Conservation (phyloP, 2,329 filamentous ascomycete genomes). For the Beauveria asiatica region DNA sequence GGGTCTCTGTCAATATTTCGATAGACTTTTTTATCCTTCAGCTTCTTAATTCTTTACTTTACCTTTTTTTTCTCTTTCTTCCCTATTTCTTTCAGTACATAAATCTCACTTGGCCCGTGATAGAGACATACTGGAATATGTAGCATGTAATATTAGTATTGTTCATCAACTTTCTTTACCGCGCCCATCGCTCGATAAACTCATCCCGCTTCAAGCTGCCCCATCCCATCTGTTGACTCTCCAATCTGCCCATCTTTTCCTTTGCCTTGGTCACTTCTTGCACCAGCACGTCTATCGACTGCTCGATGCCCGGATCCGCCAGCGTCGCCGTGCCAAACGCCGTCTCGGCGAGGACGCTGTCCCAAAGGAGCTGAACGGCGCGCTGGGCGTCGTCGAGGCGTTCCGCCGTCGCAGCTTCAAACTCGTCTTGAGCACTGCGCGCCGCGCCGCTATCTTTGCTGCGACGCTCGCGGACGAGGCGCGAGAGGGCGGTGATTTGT, state of each 20-base stretch:
- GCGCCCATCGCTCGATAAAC: slow-evolving; percentile 29
- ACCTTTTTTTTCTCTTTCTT: too few relatives aligned
- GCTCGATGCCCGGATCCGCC: slow-evolving; percentile 44
- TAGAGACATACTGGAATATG: neutral
- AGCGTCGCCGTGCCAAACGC: slow-evolving; percentile 37
- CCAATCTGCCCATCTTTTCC: slow-evolving; percentile 29
- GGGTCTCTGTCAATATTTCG: too few relatives aligned
- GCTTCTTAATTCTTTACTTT: too few relatives aligned
- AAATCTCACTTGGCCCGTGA: too few relatives aligned
- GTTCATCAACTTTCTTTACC: neutral
- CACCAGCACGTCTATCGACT: slow-evolving; percentile 36
- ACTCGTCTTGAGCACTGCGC: slow-evolving; percentile 37
- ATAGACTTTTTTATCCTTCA: too few relatives aligned
- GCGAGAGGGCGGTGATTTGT: slow-evolving; percentile 25
- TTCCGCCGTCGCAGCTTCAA: slow-evolving; percentile 34
- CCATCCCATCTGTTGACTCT: slow-evolving; percentile 27
- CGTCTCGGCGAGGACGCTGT: slow-evolving; percentile 46
- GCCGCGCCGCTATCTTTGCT: slow-evolving; percentile 36
- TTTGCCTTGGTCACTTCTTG: slow-evolving; percentile 36
- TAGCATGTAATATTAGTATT: neutral
- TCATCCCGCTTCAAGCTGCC: slow-evolving; percentile 42
- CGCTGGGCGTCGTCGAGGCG: slow-evolving; percentile 39
- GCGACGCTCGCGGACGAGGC: slow-evolving; percentile 30
- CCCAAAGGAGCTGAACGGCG: slow-evolving; percentile 40
- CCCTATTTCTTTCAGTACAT: too few relatives aligned